phyloP scores from a whole-genome alignment of 2,329 filamentous ascomycete species.

The Pseudofabraea citricarpa region DNA sequence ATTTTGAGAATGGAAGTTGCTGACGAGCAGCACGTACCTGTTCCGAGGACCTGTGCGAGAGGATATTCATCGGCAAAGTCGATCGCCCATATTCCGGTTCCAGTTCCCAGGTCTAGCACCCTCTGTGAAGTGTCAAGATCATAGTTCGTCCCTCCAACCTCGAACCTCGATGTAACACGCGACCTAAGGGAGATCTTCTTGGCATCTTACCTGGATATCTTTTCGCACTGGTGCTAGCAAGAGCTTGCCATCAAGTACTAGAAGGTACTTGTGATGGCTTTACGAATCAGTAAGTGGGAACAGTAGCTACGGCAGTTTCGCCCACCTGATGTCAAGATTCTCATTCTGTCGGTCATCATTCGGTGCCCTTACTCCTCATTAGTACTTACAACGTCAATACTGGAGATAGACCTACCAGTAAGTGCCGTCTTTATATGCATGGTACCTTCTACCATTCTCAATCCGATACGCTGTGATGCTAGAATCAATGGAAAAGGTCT shows the following conservation, averaged over 20 bases:
- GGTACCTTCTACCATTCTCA: slow-evolving; percentile 46
- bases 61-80: slow-evolving; percentile 23
- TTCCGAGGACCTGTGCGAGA: background rate
- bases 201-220: slow-evolving; percentile 15
- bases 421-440: slow-evolving; percentile 38
- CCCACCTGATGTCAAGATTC: slow-evolving; percentile 20
- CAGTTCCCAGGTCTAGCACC: slow-evolving; percentile 37
- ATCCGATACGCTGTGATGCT: slow-evolving; percentile 22
- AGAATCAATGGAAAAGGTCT: slow-evolving; percentile 27
- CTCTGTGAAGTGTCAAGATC: slow-evolving; percentile 16
- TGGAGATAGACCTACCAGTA: slow-evolving; percentile 17
- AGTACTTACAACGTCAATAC: background rate
- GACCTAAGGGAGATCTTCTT: background rate
- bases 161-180: background rate
- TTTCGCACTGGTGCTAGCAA: slow-evolving; percentile 25
- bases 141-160: background rate
- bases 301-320: background rate
- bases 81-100: slow-evolving; percentile 41
- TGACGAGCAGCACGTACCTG: background rate
- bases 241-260: slow-evolving; percentile 19
- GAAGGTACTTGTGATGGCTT: slow-evolving; percentile 26
- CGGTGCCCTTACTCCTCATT: slow-evolving; percentile 17
- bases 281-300: background rate
- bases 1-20: background rate
- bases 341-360: slow-evolving; percentile 27